These are phyloP conservation scores for Pseudonectria foliicola DNA, from an alignment of 2,329 filamentous ascomycete species.

Conservation along the genomic window DNA sequence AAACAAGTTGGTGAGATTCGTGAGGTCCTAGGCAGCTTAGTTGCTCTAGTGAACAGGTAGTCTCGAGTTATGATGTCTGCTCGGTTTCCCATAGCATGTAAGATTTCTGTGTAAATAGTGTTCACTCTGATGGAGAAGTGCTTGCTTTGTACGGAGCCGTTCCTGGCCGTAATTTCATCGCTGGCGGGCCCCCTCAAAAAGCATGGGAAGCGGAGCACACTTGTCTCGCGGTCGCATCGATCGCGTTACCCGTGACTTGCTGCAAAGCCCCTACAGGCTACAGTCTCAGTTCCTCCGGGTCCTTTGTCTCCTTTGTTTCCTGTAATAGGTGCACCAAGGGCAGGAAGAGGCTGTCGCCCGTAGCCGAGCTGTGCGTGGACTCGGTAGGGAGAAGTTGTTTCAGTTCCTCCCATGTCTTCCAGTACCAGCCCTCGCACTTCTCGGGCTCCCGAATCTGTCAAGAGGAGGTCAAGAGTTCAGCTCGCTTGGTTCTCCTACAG, in stretches of 20 bases:
- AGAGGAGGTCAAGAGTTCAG: background rate
- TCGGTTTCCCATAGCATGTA: too few relatives aligned
- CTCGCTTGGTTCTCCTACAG: background rate
- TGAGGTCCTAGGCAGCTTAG: too few relatives aligned
- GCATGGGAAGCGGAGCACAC: too few relatives aligned
- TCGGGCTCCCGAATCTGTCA: constrained; percentile 36
- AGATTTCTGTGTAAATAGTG: too few relatives aligned
- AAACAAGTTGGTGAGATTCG: too few relatives aligned
- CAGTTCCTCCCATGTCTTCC: constrained; percentile 40
- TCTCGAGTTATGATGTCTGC: too few relatives aligned
- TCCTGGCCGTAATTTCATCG: too few relatives aligned
- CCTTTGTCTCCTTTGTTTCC: constrained; percentile 13
- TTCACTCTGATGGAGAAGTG: too few relatives aligned
- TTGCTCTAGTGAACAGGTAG: too few relatives aligned
- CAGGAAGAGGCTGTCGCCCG: constrained; percentile 23
- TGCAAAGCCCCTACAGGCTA: background rate
- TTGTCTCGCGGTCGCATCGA: constrained; percentile 1
- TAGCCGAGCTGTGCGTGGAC: constrained; percentile 7
- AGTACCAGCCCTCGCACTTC: constrained; percentile 46
- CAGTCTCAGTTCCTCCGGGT: constrained; percentile 14
- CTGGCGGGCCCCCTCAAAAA: too few relatives aligned
- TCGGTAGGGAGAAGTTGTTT: constrained; percentile 15
- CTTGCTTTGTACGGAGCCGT: too few relatives aligned
- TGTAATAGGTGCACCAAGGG: constrained; percentile 26
- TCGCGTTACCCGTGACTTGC: background rate